Evolutionary conservation across 2,329 filamentous ascomycete species (phyloP), one percentile per base, ranked within the genome.

Genomic region (Cryoendolithus antarcticus): DNA sequence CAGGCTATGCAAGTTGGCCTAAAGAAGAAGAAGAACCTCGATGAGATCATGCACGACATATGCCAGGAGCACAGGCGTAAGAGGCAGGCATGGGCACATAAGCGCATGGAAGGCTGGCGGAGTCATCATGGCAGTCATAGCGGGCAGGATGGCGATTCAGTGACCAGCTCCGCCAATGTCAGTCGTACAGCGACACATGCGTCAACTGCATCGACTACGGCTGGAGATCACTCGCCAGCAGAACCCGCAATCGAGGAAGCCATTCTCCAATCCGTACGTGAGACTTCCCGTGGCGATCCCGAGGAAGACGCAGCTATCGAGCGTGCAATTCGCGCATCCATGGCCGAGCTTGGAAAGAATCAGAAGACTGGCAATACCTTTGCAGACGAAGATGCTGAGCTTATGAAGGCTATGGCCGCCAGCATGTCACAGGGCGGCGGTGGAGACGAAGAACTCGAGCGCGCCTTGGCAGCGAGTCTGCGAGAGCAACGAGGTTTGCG

Each of bases 251-350:
- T 86, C 32, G 82, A 89, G 54, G 66, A 71, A 32, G 83, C 83
- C 1, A 89, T 91, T 42, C 71, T 70, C 38, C 67, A 67, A 8
- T 82, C 80, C 1, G 80, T 91, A 1, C 63, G 66, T 6, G 72
- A 81, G 53, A 86, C 82, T 0, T 86, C 82, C 0, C 69, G 65
- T 1, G 83, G 84, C 8, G 70, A 89, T 45, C 54, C 68, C 0
- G 69, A 75, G 12, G 81, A 91, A 56, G 85, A 91, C 51, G 70
- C 69, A 13, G 66, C 73, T 42, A 70, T 93, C 35, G 84, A 86
- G 54, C 69, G 74, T 12, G 83, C 83, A 1, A 81, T 93, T 37
- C 70, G 82, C 9, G 77, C 81, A 4, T 85, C 80, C 45, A 67
- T 91, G 10, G 64, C 63, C 9, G 77, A 82, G 48, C 57, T 77